Base-by-base conservation (phyloP, 495 filamentous ascomycete species). In the Neurospora sp. region DNA sequence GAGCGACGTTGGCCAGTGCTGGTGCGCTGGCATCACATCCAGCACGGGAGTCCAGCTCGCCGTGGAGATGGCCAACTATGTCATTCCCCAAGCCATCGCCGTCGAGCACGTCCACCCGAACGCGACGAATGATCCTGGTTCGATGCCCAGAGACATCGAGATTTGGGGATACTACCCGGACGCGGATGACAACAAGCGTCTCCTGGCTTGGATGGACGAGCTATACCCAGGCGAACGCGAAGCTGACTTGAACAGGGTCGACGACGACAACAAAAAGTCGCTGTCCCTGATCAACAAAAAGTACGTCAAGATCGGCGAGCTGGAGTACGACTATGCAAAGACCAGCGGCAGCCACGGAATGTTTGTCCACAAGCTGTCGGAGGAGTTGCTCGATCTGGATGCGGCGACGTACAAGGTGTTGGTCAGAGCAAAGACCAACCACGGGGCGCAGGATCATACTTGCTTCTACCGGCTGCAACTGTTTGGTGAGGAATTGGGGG, bases 1-100 rank as follows among this genome's bases (percentile, higher is more conserved):
- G 88, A 79, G 83, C 3, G 88, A 92, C 40, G 84, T 87, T 22
- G 89, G 88, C 40, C 87, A 92, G 53, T 92, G 90, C 79, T 93
- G 88, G 88, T 91, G 91, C 80, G 84, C 85, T 44, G 87, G 82
- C 27, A 80, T 78, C 46, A 75, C 66, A 68, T 72, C 18, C 46
- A 41, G 27, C 70, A 74, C 14, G 68, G 76, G 73, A 68, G 80
- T 84, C 37, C 78, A 83, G 73, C 73, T 93, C 14, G 79, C 79
- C 22, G 83, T 92, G 69, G 70, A 82, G 40, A 80, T 87, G 31
- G 78, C 81, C 40, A 77, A 80, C 40, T 40, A 74, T 5, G 83
- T 92, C 70, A 84, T 86, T 74, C 87, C 89, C 3, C 83, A 84
- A 39, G 76, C 87, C 69, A 72, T 92, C 31, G 86, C 89, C 4